phyloP scores from a whole-genome alignment of 2,329 filamentous ascomycete genomes.

The Leptographium wingfieldii region DNA sequence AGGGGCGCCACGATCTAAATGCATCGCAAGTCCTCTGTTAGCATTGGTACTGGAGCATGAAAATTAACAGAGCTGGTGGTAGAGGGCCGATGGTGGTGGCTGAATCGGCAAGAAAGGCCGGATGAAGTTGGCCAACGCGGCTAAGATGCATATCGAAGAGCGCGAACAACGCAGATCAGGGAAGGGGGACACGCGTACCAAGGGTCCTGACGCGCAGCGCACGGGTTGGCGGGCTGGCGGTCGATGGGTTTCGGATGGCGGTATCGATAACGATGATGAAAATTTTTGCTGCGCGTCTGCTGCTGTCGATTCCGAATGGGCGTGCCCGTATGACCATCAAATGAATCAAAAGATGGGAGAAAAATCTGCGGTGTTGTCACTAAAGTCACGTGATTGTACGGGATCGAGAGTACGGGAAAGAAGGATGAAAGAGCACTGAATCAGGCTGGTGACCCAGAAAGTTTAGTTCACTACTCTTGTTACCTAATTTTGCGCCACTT shows the following conservation, averaged over 20 bases:
- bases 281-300: neutral
- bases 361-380: conserved; percentile 2
- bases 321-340: neutral
- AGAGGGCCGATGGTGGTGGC: neutral
- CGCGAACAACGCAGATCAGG: neutral
- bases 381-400: neutral
- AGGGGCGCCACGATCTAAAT: conserved; percentile 21
- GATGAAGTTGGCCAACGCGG: neutral
- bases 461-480: neutral
- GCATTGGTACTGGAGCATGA: neutral
- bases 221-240: neutral
- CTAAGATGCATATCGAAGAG: neutral
- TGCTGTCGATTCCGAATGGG: neutral
- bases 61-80: neutral
- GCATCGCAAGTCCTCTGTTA: neutral
- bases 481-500: neutral
- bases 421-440: neutral
- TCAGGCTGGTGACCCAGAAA: neutral
- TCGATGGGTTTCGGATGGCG: neutral
- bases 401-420: neutral
- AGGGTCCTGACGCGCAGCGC: neutral
- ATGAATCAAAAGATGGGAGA: neutral
- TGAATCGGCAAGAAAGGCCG: neutral
- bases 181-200: neutral
- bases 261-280: neutral